phyloP scores from a whole-genome alignment of 2,329 filamentous ascomycete genomes.

The Colletotrichum camelliae region DNA sequence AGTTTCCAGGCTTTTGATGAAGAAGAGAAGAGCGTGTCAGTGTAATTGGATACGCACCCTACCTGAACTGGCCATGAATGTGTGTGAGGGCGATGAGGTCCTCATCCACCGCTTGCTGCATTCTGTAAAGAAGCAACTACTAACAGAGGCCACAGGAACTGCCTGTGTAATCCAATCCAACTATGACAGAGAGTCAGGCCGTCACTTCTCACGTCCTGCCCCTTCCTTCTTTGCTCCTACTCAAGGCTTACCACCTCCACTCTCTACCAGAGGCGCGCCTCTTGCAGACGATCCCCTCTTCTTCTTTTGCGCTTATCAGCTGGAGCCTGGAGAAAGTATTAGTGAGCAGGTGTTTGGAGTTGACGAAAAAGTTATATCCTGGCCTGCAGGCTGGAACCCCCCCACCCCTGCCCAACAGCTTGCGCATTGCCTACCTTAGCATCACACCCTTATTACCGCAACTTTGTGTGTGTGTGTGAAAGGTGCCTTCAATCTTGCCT shows the following conservation, averaged over 20 bases:
- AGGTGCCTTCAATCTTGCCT: neutral
- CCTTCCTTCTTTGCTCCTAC: neutral
- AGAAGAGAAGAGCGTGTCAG: neutral
- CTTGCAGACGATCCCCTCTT: neutral
- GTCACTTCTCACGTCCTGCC: neutral
- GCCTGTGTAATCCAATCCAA: neutral
- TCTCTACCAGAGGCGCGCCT: conserved; percentile 1
- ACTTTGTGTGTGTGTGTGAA: neutral
- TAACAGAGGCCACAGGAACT: neutral
- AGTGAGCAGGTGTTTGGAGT: neutral
- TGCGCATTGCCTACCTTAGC: neutral
- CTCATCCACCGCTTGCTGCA: neutral
- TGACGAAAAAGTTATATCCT: neutral
- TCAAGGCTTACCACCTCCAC: neutral
- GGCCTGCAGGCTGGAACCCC: neutral
- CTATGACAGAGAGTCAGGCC: neutral
- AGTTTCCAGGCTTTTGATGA: neutral
- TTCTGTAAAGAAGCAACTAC: neutral
- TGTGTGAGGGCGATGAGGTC: neutral
- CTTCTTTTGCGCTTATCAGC: conserved; percentile 1
- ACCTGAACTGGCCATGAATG: neutral
- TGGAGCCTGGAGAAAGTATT: neutral
- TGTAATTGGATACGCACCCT: neutral
- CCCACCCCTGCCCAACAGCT: neutral
- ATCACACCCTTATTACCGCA: neutral